Evolutionary conservation across 768 basidiomycete species (phyloP), one percentile per base, ranked within the genome.

Genomic region (Russula earlei): DNA sequence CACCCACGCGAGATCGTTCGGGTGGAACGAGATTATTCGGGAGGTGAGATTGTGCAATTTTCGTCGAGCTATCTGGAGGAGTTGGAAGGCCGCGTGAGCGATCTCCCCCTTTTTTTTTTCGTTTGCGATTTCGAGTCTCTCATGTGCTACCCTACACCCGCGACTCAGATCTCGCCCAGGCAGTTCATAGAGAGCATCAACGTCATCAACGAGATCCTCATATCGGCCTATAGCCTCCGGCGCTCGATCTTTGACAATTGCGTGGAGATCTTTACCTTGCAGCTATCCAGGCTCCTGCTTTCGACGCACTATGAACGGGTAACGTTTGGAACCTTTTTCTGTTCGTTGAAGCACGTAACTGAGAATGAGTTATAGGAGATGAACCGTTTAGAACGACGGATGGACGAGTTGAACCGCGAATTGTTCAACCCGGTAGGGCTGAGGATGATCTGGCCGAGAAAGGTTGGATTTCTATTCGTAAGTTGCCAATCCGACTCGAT

Each of bases 101-200:
- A 10, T 5, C 5, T 10, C 37, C 6, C 19, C 2, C 36, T 22
- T 27, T 19, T n/a, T 10, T 14, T 33, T 12, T 2, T 22, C 9
- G 24, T 11, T 50, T 5, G 29, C 11, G 9, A 7, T 29, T 31
- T 36, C 22, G 22, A 27, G 25, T 4, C 24, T 17, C n/a, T 31
- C 17, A 29, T 19, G 9, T 11, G 6, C 27, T 7, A 5, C 27
- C 19, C 4, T 15, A 24, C 20, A 11, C n/a, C n/a, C n/a, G n/a
- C n/a, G n/a, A n/a, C n/a, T n/a, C 65, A 96, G 93, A 82, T 99
- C 65, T 87, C 89, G 10, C 91, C 94, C 22, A 89, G 87, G 3
- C 84, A 91, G 64, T 97, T 94, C 68, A 77, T 87, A 42, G 85
- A 90, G 68, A 87, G 91, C 29, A 85, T 98, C 67, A 93, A 94